Percentiles rank a stretch among this genome's conserved stretches.
Evolutionary conservation across 2,329 filamentous ascomycete genomes (phyloP).

Genomic region (Sclerotinia glacialis): DNA sequence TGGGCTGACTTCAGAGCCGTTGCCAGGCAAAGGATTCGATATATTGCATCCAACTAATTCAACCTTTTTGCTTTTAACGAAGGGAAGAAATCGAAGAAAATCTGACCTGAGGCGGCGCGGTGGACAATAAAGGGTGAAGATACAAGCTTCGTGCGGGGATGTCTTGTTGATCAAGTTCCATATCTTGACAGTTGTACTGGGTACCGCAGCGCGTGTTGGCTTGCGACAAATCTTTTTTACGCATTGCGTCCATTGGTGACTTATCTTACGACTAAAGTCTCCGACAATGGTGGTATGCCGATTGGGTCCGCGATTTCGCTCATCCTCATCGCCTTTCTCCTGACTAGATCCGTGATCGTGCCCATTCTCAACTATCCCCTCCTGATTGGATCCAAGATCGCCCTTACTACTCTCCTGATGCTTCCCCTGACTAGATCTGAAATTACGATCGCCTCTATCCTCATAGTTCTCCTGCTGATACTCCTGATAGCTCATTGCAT

Average conservation of each 20-base stretch:
- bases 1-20: background rate
- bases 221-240: background rate
- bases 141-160: background rate
- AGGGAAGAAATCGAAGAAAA: background rate
- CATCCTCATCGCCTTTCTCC: background rate
- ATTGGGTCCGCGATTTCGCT: background rate
- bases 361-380: no score
- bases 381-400: no score
- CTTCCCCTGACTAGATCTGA: background rate
- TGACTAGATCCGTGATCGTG: background rate
- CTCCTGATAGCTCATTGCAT: background rate
- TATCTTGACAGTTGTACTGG: no score
- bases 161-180: background rate
- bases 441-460: no score
- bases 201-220: no score
- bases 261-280: background rate
- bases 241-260: background rate
- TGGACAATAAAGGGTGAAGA: background rate
- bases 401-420: no score
- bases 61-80: no score
- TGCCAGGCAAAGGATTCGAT: background rate
- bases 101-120: rapidly evolving
- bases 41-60: background rate
- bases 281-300: background rate
- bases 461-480: no score